Conservation (phyloP, 2,329 filamentous ascomycete species). For the Xylariomycetidae sp. region DNA sequence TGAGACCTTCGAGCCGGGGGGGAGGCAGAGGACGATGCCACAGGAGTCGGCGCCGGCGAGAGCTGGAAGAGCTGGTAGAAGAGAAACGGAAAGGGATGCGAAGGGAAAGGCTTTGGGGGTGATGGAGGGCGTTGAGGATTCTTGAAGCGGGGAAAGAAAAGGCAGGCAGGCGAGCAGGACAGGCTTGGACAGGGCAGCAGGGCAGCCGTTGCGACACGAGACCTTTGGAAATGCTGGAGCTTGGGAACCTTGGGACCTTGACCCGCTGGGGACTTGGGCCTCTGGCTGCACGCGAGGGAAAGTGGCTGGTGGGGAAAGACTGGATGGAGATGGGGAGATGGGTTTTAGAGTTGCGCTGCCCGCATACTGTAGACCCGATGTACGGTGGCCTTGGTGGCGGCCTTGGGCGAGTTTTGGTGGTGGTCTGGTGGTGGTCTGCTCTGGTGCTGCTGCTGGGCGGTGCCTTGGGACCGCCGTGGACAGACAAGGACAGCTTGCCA, state of each 20-base stretch:
- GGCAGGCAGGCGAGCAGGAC: background rate
- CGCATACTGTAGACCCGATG: constrained; percentile 10
- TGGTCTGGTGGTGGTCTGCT: too few relatives aligned
- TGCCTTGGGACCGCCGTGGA: too few relatives aligned
- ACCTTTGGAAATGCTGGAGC: too few relatives aligned
- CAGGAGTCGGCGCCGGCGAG: constrained; percentile 12
- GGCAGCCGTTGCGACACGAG: background rate
- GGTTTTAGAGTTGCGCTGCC: constrained; percentile 10
- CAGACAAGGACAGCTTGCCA: too few relatives aligned
- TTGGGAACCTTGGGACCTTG: too few relatives aligned
- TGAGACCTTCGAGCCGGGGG: constrained; percentile 5
- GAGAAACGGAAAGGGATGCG: background rate
- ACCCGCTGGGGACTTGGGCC: constrained; percentile 1
- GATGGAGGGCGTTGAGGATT: background rate
- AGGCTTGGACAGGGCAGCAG: background rate
- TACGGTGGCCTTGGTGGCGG: background rate
- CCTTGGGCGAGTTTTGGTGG: too few relatives aligned
- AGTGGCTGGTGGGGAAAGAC: constrained; percentile 13
- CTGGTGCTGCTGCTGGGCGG: too few relatives aligned
- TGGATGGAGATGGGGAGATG: constrained; percentile 3
- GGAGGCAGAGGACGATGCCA: too few relatives aligned
- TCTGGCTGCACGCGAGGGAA: constrained; percentile 9
- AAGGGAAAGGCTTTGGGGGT: background rate
- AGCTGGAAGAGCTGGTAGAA: constrained; percentile 4
- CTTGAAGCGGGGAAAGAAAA: background rate